Conservation (phyloP, 2,329 filamentous ascomycete species). For the Aspergillus tanneri region DNA sequence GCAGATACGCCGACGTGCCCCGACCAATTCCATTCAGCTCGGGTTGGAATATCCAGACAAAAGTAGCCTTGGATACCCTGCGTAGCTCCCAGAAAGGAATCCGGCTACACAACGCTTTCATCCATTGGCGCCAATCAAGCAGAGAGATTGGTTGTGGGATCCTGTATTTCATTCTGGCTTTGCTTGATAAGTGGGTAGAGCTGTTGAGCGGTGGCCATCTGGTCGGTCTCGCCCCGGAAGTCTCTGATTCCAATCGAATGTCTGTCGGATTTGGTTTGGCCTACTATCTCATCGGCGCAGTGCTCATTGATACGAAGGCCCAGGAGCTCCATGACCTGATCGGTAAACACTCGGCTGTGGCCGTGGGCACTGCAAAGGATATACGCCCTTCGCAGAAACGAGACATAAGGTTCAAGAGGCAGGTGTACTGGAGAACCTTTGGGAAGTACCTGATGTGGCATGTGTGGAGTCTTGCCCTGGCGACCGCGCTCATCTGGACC, state of each 20-base stretch:
- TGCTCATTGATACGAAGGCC: slow-evolving; percentile 57
- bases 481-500: slow-evolving; percentile 53
- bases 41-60: slow-evolving; percentile 58
- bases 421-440: slow-evolving; percentile 53
- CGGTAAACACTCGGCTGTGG: slow-evolving; percentile 42
- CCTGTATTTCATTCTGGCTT: slow-evolving; percentile 55
- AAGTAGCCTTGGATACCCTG: slow-evolving; percentile 55
- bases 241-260: slow-evolving; percentile 43
- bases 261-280: slow-evolving; percentile 57
- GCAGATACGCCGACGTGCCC: slow-evolving; percentile 48
- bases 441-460: slow-evolving; percentile 52
- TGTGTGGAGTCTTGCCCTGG: slow-evolving; percentile 54
- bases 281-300: slow-evolving; percentile 58
- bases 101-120: slow-evolving; percentile 56
- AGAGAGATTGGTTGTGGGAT: slow-evolving; percentile 56
- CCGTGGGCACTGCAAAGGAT: slow-evolving; percentile 43
- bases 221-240: slow-evolving; percentile 39
- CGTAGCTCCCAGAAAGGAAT: slow-evolving; percentile 56
- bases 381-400: slow-evolving; percentile 48
- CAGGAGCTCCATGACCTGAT: slow-evolving; percentile 51
- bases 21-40: slow-evolving; percentile 56
- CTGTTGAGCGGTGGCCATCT: slow-evolving; percentile 48
- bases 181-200: slow-evolving; percentile 57
- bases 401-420: slow-evolving; percentile 48
- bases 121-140: slow-evolving; percentile 58